Conservation (phyloP, 2,329 filamentous ascomycete species). For the Neocucurbitaria cava region DNA sequence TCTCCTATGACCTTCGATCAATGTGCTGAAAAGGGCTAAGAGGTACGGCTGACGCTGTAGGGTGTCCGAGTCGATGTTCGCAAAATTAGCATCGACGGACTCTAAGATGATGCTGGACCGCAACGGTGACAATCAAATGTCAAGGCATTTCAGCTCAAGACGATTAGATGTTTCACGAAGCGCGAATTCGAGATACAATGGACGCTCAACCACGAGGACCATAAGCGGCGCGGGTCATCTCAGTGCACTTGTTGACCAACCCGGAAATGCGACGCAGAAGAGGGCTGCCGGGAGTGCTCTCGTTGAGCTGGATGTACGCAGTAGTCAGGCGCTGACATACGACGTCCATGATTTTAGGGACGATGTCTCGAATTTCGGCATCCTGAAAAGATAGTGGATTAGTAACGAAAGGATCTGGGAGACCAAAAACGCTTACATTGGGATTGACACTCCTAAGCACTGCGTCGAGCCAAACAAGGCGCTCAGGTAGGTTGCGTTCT, state of each 20-base stretch:
- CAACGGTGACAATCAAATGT: conserved; percentile 1
- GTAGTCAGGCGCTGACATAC: conserved; percentile 63
- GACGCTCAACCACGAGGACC: conserved; percentile 17
- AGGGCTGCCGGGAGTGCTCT: conserved; percentile 59
- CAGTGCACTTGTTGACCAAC: conserved; percentile 48
- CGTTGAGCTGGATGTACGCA: conserved; percentile 64
- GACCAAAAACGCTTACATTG: conserved; percentile 50
- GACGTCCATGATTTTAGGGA: conserved; percentile 66
- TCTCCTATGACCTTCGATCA: not conserved
- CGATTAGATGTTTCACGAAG: conserved; percentile 1
- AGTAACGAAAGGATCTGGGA: conserved; percentile 8
- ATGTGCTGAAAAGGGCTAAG: not conserved
- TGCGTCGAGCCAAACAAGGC: conserved; percentile 65
- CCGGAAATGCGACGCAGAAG: conserved; percentile 59
- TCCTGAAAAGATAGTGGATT: conserved; percentile 51
- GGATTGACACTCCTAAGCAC: conserved; percentile 63
- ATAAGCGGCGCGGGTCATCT: conserved; percentile 38
- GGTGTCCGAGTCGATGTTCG: not conserved
- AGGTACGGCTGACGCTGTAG: not conserved
- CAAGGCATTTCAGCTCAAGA: conserved; percentile 41
- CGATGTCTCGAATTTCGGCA: conserved; percentile 62
- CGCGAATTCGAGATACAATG: not conserved
- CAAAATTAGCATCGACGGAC: not conserved
- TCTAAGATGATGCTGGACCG: not conserved
- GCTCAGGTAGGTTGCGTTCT: conserved; percentile 60